Evolutionary conservation across 495 filamentous ascomycete species (phyloP), one percentile per base, ranked within the genome.

Genomic region (Immersiella caudata): DNA sequence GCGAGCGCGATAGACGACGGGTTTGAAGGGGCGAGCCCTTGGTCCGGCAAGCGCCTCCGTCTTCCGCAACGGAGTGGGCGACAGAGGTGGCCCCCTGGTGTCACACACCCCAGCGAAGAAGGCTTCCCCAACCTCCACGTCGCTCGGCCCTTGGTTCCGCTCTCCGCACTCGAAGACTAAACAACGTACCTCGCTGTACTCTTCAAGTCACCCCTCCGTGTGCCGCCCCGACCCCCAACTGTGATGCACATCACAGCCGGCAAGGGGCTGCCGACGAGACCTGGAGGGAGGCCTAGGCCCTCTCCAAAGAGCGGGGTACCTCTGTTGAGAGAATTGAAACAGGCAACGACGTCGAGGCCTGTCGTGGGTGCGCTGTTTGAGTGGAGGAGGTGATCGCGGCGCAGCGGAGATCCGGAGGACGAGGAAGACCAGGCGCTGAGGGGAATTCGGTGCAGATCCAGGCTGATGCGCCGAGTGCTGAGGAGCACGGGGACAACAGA

Each of bases 171-270:
- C 46, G n/a, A 63, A n/a, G 62, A 22, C 26, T 29, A 55, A n/a
- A n/a, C 62, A 22, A 36, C 46, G 62, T 64, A 62, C 50, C 62
- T 16, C 46, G 25, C 12, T 65, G 63, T 65, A 65, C 52, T 35
- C 21, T 12, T 26, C 51, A 65, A 46, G 63, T 65, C 29, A 20
- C 51, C 16, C 46, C 12, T 18, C 49, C 22, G 18, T 25, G 33
- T 27, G 33, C 27, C 35, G 40, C 35, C 5, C 21, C 20, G n/a
- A 50, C 29, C 24, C 29, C 29, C 36, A 11, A 14, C 24, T 25
- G 25, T 64, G 26, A 22, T 55, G n/a, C 3, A 50, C n/a, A 11
- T 49, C 51, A 65, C 56, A 52, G 21, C 12, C 63, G 36, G 24
- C 52, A 36, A 24, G 21, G n/a, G 11, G 29, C 22, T 29, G 21